Conservation (phyloP, 495 filamentous ascomycete species). For the Xylaria castorea region DNA sequence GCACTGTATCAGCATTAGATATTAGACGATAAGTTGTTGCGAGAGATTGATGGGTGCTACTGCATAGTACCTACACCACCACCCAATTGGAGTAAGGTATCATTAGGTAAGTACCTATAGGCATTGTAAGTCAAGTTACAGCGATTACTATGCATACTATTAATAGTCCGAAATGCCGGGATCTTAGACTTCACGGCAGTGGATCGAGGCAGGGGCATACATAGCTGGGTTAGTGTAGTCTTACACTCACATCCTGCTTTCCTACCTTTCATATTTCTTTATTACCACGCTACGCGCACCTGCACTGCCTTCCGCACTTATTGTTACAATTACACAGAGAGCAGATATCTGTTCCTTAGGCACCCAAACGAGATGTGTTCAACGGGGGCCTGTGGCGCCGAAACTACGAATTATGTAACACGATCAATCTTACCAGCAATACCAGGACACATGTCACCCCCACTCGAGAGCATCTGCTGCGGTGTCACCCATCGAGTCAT, state of each 20-base stretch:
- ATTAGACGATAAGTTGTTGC: background rate
- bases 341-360: background rate
- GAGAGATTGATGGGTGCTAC: background rate
- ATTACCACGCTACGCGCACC: background rate
- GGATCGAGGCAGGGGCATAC: background rate
- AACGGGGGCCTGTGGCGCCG: background rate
- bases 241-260: background rate
- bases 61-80: background rate
- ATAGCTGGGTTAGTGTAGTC: background rate
- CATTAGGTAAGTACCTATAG: background rate
- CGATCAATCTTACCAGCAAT: background rate
- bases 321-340: background rate
- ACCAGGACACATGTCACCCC: background rate
- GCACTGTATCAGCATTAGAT: background rate
- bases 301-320: background rate
- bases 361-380: background rate
- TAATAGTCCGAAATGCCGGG: slow-evolving; percentile 5
- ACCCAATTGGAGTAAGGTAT: background rate
- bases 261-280: background rate
- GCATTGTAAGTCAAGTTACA: background rate
- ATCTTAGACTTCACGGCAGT: background rate
- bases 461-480: background rate
- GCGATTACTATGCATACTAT: slow-evolving; percentile 2
- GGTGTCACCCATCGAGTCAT: background rate
- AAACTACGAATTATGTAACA: background rate